Conservation (phyloP, 768 basidiomycete species). For the Mycena maculata region DNA sequence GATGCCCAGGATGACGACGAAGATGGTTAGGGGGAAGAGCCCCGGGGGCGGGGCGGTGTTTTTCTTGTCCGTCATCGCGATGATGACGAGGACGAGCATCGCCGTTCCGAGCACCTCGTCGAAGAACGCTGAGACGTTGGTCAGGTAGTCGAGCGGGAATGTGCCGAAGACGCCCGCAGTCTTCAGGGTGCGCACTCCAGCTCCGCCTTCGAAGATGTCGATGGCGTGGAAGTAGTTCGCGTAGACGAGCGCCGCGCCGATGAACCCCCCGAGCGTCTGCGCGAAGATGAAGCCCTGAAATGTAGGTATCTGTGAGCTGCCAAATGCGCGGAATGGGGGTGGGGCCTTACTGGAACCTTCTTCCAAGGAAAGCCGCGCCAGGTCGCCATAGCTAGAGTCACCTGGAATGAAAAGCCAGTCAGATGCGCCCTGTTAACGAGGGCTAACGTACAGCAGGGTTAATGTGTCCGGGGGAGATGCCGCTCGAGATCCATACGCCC, state of each 20-base stretch:
- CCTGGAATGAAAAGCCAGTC: constrained; percentile 20
- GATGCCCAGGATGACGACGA: constrained; percentile 60
- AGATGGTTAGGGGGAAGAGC: constrained; percentile 59
- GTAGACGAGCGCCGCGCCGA: constrained; percentile 62
- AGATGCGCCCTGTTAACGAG: not conserved
- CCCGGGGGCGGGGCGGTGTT: constrained; percentile 56
- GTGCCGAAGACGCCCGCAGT: constrained; percentile 50
- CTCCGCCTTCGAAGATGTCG: constrained; percentile 62
- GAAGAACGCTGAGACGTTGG: constrained; percentile 32
- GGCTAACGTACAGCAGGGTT: constrained; percentile 33
- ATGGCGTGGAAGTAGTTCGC: constrained; percentile 72
- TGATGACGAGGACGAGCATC: constrained; percentile 58
- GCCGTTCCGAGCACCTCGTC: constrained; percentile 52
- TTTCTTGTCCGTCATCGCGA: constrained; percentile 56
- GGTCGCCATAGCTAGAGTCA: constrained; percentile 46
- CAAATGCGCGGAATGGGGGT: not conserved
- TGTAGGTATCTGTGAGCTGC: not conserved
- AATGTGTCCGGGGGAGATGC: constrained; percentile 54
- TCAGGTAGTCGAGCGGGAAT: constrained; percentile 29
- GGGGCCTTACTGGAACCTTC: constrained; percentile 58
- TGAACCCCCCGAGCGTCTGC: constrained; percentile 64
- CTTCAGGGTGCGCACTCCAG: constrained; percentile 55
- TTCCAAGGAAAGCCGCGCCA: constrained; percentile 67
- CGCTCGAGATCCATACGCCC: constrained; percentile 55
- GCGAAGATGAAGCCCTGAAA: constrained; percentile 55